Evolutionary conservation across 2,329 filamentous ascomycete species (phyloP).

Genomic region (Ophiostoma piceae): DNA sequence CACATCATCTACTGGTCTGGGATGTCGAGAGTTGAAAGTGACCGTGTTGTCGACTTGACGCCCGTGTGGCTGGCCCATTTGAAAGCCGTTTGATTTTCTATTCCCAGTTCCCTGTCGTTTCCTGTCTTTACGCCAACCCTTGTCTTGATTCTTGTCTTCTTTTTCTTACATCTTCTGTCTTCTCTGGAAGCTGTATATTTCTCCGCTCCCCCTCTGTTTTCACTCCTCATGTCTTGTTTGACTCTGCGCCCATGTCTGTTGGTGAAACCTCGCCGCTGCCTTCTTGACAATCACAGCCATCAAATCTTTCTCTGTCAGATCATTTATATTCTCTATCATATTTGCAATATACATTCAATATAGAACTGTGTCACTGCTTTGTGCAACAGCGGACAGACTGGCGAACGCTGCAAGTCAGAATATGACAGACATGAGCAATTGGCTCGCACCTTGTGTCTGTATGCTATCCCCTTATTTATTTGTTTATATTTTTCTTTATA

Average conservation of each 20-base stretch:
- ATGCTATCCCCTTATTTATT: not conserved
- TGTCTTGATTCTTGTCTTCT: not conserved
- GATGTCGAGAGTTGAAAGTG: too few relatives aligned
- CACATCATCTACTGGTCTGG: too few relatives aligned
- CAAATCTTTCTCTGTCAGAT: not conserved
- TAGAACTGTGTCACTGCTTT: not conserved
- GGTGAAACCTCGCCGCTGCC: not conserved
- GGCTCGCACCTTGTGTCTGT: not conserved
- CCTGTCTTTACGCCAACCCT: not conserved
- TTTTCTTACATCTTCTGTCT: not conserved
- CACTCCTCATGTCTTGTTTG: not conserved
- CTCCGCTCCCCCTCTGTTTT: too few relatives aligned
- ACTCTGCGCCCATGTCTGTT: not conserved
- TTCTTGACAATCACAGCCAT: not conserved
- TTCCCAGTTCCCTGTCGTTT: not conserved
- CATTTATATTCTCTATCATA: not conserved
- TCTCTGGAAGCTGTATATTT: not conserved
- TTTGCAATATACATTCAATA: not conserved
- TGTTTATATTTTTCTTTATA: not conserved
- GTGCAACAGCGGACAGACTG: slow-evolving; percentile 10
- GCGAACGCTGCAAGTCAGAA: not conserved
- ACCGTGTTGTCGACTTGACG: not conserved
- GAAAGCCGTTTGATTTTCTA: not conserved
- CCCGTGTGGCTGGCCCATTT: not conserved
- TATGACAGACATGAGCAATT: slow-evolving; percentile 12